A percentile compares a stretch with the other conserved stretches of the same genome.
Conservation (phyloP, 2,329 filamentous ascomycete species). For the Penicillium sp. region DNA sequence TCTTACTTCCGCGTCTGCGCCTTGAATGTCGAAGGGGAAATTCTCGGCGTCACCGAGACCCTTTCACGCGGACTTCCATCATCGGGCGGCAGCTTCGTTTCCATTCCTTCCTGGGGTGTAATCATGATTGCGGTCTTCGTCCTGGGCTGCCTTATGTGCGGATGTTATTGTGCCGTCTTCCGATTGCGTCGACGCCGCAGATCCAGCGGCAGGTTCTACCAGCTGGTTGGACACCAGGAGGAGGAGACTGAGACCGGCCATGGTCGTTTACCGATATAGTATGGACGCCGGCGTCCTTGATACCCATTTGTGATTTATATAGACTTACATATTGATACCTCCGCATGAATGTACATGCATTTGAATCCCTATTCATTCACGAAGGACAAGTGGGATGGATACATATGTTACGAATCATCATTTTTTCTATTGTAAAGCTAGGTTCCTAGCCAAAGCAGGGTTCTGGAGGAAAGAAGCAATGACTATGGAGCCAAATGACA, state of each 20-base stretch:
- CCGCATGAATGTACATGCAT: neutral
- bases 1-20: constrained; percentile 21
- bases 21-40: constrained; percentile 16
- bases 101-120: constrained; percentile 4
- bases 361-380: too few relatives aligned
- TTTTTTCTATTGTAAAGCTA: too few relatives aligned
- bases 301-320: constrained; percentile 4
- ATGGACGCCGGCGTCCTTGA: constrained; percentile 8
- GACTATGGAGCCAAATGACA: too few relatives aligned
- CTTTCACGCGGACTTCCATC: constrained; percentile 6
- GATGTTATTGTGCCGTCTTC: constrained; percentile 11
- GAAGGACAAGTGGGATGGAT: too few relatives aligned
- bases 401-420: too few relatives aligned
- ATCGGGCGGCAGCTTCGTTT: neutral
- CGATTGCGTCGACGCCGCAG: neutral
- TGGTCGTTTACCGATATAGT: constrained; percentile 11
- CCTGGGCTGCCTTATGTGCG: constrained; percentile 9
- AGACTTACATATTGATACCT: neutral
- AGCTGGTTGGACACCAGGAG: constrained; percentile 12
- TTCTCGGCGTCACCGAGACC: constrained; percentile 19
- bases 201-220: constrained; percentile 5
- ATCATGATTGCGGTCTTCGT: constrained; percentile 6
- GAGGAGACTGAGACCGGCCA: constrained; percentile 7
- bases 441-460: too few relatives aligned
- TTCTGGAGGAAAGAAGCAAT: too few relatives aligned